Percentiles rank a stretch among this genome's conserved stretches.
Evolutionary conservation across 805 yeast genomes (phyloP).

Genomic region (Kazachstania psychrophila): DNA sequence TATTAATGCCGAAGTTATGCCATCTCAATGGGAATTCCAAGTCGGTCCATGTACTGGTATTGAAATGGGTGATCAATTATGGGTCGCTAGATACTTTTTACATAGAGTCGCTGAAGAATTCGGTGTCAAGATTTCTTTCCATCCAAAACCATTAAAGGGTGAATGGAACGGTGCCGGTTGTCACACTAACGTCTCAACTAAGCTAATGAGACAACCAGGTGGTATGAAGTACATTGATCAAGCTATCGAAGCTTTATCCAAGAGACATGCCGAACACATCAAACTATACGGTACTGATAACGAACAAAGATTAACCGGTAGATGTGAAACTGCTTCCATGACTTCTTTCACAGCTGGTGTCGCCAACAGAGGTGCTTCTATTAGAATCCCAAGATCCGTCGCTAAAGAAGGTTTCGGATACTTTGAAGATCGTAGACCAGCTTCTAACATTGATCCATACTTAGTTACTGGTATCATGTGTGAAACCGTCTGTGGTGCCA

Average conservation of each 20-base stretch:
- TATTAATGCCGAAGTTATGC: slow-evolving; percentile 99
- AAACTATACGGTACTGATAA: slow-evolving; percentile 92
- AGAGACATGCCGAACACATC: slow-evolving; percentile 96
- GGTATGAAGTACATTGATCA: slow-evolving; percentile 92
- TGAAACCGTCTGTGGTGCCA: slow-evolving; percentile 92
- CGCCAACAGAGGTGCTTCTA: slow-evolving; percentile 98
- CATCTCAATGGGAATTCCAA: slow-evolving; percentile 99
- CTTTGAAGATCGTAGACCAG: slow-evolving; percentile 99
- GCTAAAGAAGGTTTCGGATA: slow-evolving; percentile 97
- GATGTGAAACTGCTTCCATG: slow-evolving; percentile 96
- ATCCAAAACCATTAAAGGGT: slow-evolving; percentile 97
- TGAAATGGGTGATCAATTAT: slow-evolving; percentile 92
- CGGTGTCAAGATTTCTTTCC: slow-evolving; percentile 96
- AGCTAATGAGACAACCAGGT: slow-evolving; percentile 84
- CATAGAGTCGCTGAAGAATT: slow-evolving; percentile 97
- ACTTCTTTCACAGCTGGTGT: slow-evolving; percentile 90
- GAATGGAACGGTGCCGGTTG: slow-evolving; percentile 99
- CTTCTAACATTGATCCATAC: slow-evolving; percentile 98
- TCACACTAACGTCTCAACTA: slow-evolving; percentile 97
- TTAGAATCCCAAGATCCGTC: slow-evolving; percentile 98
- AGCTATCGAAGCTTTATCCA: slow-evolving; percentile 86
- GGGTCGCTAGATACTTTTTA: slow-evolving; percentile 90
- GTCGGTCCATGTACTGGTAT: slow-evolving; percentile 98
- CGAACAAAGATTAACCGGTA: slow-evolving; percentile 91
- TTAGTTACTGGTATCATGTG: slow-evolving; percentile 96